Evolutionary conservation across 2,329 filamentous ascomycete genomes (phyloP).

Genomic region (Emmonsia crescens): DNA sequence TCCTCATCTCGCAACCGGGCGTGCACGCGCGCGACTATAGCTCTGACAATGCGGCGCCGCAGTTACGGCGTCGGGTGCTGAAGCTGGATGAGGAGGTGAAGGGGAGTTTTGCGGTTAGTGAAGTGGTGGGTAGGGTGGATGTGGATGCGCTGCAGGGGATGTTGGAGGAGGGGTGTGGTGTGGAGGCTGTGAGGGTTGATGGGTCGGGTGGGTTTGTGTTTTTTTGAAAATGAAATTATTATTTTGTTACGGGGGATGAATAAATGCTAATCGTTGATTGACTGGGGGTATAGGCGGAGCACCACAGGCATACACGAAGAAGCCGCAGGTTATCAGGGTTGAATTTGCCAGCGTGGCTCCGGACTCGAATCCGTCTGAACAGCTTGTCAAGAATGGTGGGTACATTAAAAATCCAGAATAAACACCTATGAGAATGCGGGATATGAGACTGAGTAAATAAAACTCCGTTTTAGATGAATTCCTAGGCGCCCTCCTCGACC

Average conservation of each 20-base stretch:
- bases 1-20: conserved; percentile 67
- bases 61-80: conserved; percentile 42
- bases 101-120: conserved; percentile 43
- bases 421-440: neutral
- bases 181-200: conserved; percentile 34
- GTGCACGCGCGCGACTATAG: conserved; percentile 59
- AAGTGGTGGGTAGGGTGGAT: conserved; percentile 43
- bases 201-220: conserved; percentile 26
- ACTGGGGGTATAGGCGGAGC: neutral
- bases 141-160: conserved; percentile 30
- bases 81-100: conserved; percentile 40
- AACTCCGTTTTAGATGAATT: conserved; percentile 32
- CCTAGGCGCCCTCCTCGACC: conserved; percentile 37
- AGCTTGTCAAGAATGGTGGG: conserved; percentile 36
- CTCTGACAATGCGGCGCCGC: conserved; percentile 41
- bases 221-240: conserved; percentile 6
- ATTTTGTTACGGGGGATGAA: neutral
- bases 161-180: conserved; percentile 39
- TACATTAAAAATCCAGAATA: conserved; percentile 2
- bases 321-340: conserved; percentile 35
- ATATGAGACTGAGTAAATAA: neutral
- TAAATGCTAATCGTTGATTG: neutral
- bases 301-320: conserved; percentile 9
- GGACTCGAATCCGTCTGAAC: conserved; percentile 25
- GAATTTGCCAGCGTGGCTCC: conserved; percentile 34